Conservation (phyloP, 176 grass and related monocot genomes). For the Triticum aestivum region DNA sequence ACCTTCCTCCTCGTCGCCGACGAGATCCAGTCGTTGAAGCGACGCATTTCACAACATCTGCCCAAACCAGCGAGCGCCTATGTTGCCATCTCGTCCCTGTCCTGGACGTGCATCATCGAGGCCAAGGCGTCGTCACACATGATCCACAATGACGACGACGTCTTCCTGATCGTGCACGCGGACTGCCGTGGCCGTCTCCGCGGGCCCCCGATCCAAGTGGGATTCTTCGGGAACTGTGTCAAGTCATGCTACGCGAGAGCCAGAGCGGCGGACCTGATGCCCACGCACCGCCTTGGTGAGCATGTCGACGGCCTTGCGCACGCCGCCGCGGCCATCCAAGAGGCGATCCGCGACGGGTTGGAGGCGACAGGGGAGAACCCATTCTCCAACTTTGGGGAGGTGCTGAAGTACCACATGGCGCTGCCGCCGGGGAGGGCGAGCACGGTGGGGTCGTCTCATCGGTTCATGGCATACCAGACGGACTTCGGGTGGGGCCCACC, state of each 20-base stretch:
- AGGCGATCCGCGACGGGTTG: not conserved
- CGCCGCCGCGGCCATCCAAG: slow-evolving; percentile 29
- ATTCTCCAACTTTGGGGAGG: not conserved
- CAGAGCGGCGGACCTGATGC: not conserved
- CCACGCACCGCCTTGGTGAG: too few relatives aligned
- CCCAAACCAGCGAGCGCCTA: not conserved
- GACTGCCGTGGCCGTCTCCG: slow-evolving; percentile 30
- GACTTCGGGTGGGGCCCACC: slow-evolving; percentile 49
- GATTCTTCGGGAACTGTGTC: slow-evolving; percentile 55
- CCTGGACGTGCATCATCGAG: slow-evolving; percentile 16
- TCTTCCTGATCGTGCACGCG: slow-evolving; percentile 9
- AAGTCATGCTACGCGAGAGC: not conserved
- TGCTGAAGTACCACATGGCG: not conserved
- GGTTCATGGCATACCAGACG: slow-evolving; percentile 39
- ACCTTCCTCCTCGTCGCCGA: slow-evolving; percentile 20
- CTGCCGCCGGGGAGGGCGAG: not conserved
- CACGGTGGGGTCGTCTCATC: slow-evolving; percentile 14
- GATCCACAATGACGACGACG: not conserved
- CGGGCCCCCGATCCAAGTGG: slow-evolving; percentile 3
- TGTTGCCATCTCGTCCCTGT: slow-evolving; percentile 26
- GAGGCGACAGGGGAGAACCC: not conserved
- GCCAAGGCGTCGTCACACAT: not conserved
- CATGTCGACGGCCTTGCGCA: not conserved
- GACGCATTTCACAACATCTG: not conserved
- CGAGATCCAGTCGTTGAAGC: slow-evolving; percentile 25